A percentile compares a stretch with the other conserved stretches of the same genome.
Conservation (phyloP, 148 eudicot genomes). For the Chenopodium quinoa region DNA sequence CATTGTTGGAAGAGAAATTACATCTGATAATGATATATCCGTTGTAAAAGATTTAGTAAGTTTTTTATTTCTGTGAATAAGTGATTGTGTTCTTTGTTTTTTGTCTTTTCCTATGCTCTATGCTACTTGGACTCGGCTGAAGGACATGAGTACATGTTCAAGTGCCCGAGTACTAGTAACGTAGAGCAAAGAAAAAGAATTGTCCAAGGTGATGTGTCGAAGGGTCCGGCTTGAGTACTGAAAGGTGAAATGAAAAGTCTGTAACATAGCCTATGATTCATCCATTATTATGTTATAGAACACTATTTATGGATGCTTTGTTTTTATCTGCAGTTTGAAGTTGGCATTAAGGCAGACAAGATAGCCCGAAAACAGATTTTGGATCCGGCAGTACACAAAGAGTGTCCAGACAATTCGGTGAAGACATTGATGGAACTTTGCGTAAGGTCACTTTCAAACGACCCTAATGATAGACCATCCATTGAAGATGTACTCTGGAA, state of each 20-base stretch:
- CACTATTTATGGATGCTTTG: too few relatives aligned
- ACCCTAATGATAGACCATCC: constrained; percentile 53
- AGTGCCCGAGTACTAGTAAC: too few relatives aligned
- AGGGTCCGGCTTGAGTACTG: too few relatives aligned
- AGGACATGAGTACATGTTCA: too few relatives aligned
- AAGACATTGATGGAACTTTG: constrained; percentile 66
- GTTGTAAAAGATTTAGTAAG: constrained; percentile 68
- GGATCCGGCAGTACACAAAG: constrained; percentile 66
- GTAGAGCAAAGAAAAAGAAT: too few relatives aligned
- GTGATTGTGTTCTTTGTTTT: background rate
- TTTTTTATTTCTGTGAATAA: background rate
- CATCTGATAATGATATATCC: constrained; percentile 39
- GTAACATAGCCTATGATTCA: background rate
- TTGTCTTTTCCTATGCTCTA: too few relatives aligned
- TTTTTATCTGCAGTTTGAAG: constrained; percentile 47
- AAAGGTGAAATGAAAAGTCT: too few relatives aligned
- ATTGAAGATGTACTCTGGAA: constrained; percentile 83
- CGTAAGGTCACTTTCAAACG: constrained; percentile 47
- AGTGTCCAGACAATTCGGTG: constrained; percentile 59
- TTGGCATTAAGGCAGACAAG: constrained; percentile 52
- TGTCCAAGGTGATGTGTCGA: too few relatives aligned
- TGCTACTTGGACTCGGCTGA: too few relatives aligned
- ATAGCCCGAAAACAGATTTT: constrained; percentile 52
- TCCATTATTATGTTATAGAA: too few relatives aligned
- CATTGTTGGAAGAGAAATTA: constrained; percentile 55